Evolutionary conservation across 2,329 filamentous ascomycete genomes (phyloP).

Genomic region (Cucurbitaria berberidis): DNA sequence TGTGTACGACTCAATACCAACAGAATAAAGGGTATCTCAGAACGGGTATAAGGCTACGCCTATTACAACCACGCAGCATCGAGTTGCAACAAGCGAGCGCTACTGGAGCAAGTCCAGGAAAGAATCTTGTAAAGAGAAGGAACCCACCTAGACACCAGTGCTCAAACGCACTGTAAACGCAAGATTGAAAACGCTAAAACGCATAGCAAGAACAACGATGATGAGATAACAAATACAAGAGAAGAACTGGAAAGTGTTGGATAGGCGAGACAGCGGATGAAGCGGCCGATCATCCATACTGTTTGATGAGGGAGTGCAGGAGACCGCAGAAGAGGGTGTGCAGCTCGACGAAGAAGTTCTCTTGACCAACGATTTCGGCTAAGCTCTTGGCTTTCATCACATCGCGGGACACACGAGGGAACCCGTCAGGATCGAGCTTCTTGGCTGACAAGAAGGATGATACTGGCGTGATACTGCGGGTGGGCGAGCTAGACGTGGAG

Average conservation of each 20-base stretch:
- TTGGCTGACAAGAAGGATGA: conserved; percentile 65
- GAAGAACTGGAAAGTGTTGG: conserved; percentile 23
- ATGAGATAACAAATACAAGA: conserved; percentile 23
- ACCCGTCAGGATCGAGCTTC: conserved; percentile 62
- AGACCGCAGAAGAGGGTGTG: conserved; percentile 59
- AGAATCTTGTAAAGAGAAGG: neutral
- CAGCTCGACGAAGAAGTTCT: conserved; percentile 64
- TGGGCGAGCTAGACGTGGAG: conserved; percentile 39
- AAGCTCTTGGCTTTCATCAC: conserved; percentile 61
- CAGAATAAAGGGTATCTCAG: conserved; percentile 30
- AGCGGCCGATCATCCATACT: conserved; percentile 38
- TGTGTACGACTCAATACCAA: conserved; percentile 20
- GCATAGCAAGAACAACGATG: conserved; percentile 20
- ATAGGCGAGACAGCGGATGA: conserved; percentile 2
- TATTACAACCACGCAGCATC: conserved; percentile 2
- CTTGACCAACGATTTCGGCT: conserved; percentile 65
- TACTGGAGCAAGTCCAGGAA: neutral
- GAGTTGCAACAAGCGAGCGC: neutral
- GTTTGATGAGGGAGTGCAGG: conserved; percentile 48
- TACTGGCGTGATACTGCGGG: conserved; percentile 59
- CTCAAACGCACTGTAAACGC: conserved; percentile 15
- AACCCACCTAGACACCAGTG: conserved; percentile 21
- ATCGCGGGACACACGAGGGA: conserved; percentile 59
- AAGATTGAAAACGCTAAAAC: conserved; percentile 29
- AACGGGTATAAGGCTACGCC: conserved; percentile 30